Percentiles rank a stretch among this genome's conserved stretches.
These are phyloP conservation scores for Stropharia rugosoannulata DNA, from an alignment of 768 basidiomycete species.

Conservation along the genomic window DNA sequence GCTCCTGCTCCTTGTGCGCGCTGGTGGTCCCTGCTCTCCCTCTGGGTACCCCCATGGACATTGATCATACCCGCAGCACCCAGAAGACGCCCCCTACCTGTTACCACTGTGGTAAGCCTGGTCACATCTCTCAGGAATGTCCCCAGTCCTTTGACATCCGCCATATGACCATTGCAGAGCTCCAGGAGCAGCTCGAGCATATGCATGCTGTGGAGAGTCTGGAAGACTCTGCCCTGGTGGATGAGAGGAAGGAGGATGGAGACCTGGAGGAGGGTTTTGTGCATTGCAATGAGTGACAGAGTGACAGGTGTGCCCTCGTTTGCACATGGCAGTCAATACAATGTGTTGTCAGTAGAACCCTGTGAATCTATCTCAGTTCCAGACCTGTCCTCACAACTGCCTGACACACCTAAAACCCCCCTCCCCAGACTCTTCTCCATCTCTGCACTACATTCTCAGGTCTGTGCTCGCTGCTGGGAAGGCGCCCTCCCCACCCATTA, in stretches of 20 bases:
- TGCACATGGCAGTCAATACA: too few relatives aligned
- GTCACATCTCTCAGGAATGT: slow-evolving; percentile 4
- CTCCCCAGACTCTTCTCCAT: too few relatives aligned
- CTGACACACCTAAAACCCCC: too few relatives aligned
- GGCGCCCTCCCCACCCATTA: background rate
- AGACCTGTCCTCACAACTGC: background rate
- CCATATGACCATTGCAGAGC: background rate
- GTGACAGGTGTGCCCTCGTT: too few relatives aligned
- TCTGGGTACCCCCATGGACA: background rate
- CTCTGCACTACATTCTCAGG: too few relatives aligned
- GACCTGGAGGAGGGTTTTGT: too few relatives aligned
- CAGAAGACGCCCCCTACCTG: background rate
- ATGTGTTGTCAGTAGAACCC: background rate
- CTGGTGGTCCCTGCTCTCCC: background rate
- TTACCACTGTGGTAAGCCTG: slow-evolving; percentile 4
- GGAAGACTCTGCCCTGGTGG: background rate
- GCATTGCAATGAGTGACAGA: too few relatives aligned
- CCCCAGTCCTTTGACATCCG: background rate
- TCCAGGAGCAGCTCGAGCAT: background rate
- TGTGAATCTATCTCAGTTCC: background rate
- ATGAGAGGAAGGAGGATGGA: slow-evolving; percentile 1
- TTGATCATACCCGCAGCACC: background rate
- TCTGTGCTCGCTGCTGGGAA: too few relatives aligned
- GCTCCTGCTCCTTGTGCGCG: too few relatives aligned
- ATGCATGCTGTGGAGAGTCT: background rate